Evolutionary conservation across 352 stramenopile species (phyloP), one percentile per base, ranked within the genome.

Genomic region (Thraustochytrium striatum): DNA sequence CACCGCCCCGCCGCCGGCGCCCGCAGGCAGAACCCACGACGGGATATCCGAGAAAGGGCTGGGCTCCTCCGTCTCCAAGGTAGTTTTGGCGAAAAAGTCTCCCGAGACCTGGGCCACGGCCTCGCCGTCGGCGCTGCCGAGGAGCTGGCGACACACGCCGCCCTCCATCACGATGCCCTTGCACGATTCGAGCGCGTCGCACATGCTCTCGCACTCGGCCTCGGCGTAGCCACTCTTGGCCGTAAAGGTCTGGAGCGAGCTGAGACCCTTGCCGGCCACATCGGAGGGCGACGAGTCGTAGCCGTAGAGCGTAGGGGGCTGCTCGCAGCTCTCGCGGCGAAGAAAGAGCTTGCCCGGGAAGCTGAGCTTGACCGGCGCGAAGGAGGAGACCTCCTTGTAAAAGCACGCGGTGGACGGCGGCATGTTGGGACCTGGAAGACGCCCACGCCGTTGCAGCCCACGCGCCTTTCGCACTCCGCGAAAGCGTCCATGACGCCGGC

Each of bases 151-250:
- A n/a, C n/a, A n/a, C n/a, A n/a, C n/a, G n/a, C n/a, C n/a, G n/a
- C n/a, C 36, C 35, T 52, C 9, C 5, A 70, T n/a, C 25, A 19
- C 28, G 1, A 53, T 53, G 59, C 33, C 59, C 9, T 70, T 70
- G 59, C 59, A 70, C 16, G 43, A 30, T 9, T 61, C 65, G 35
- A 68, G 33, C 16, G 50, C 25, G 1, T 75, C 65, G 50, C 65
- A 75, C 65, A 75, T 75, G 35, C 19, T 21, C n/a, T 16, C 39
- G 65, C 65, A 75, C 28, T 75, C 65, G 21, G 19, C 21, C 28
- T 61, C 7, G 0, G 65, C n/a, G 65, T 75, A 75, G 43, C 9
- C 25, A 38, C 41, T 11, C 16, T 25, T 25, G 11, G 28, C 43
- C 19, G 21, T 35, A 39, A 75, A 75, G 39, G 39, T 43, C 7